Evolutionary conservation across 495 filamentous ascomycete genomes (phyloP).

Genomic region (Letharia lupina): DNA sequence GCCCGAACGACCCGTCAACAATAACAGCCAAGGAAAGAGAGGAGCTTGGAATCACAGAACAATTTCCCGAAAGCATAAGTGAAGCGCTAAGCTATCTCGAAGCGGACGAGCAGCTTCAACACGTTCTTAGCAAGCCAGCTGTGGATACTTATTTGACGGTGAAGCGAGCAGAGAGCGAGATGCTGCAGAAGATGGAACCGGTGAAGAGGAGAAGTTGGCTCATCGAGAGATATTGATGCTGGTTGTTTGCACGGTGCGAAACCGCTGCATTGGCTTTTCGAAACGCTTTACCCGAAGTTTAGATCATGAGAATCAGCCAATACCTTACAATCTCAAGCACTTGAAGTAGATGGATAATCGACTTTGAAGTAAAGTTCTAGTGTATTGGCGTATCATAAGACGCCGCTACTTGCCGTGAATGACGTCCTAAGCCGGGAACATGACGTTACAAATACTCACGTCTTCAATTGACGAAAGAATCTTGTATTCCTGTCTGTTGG

Average conservation of each 20-base stretch:
- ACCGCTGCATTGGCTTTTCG: neutral
- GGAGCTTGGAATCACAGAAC: conserved; percentile 44
- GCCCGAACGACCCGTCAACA: conserved; percentile 45
- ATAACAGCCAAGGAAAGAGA: conserved; percentile 42
- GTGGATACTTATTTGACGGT: conserved; percentile 51
- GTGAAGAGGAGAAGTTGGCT: conserved; percentile 49
- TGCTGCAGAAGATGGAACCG: conserved; percentile 37
- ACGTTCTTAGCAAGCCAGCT: conserved; percentile 40
- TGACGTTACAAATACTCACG: conserved; percentile 4
- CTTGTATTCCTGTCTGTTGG: too few relatives aligned
- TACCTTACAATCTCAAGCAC: neutral
- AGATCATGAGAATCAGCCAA: neutral
- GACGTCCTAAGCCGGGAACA: neutral
- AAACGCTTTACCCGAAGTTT: neutral
- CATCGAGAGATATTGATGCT: conserved; percentile 47
- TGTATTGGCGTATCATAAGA: neutral
- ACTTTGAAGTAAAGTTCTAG: too few relatives aligned
- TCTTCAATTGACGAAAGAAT: too few relatives aligned
- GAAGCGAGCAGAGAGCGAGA: conserved; percentile 47
- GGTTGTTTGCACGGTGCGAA: neutral
- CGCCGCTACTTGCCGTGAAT: conserved; percentile 12
- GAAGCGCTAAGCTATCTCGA: conserved; percentile 45
- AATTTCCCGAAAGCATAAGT: conserved; percentile 44
- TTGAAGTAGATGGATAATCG: neutral
- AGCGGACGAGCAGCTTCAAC: conserved; percentile 36